These are phyloP conservation scores for Nemophila menziesii DNA, from an alignment of 257 asterid genomes.

Conservation along the genomic window DNA sequence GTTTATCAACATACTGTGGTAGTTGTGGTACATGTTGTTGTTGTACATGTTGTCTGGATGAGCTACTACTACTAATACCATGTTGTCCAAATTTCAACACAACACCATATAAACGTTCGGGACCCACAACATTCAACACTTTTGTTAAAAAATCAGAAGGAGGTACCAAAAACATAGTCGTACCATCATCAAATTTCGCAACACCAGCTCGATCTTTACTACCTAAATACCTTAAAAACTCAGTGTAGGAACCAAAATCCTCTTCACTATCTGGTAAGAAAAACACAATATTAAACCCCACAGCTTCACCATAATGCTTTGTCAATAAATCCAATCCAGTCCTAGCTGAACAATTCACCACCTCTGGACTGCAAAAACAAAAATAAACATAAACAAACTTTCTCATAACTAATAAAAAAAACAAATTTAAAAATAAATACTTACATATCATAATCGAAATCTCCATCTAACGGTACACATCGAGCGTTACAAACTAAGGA, in stretches of 20 bases:
- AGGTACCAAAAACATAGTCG: conserved; percentile 90
- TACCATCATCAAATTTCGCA: conserved; percentile 85
- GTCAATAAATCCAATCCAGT: conserved; percentile 85
- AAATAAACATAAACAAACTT: not conserved
- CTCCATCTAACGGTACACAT: conserved; percentile 75
- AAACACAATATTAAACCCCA: conserved; percentile 69
- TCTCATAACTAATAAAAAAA: not conserved
- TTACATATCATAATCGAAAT: conserved; percentile 58
- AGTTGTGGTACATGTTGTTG: conserved; percentile 24
- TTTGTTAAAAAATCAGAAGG: conserved; percentile 74
- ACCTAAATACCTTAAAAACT: conserved; percentile 74
- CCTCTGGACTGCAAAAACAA: conserved; percentile 54
- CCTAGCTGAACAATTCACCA: conserved; percentile 80
- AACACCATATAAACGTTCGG: conserved; percentile 92
- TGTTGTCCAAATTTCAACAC: conserved; percentile 63
- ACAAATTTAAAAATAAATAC: conserved; percentile 19
- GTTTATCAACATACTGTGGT: conserved; percentile 40
- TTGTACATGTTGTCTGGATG: conserved; percentile 17
- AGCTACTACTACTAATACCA: conserved; percentile 19
- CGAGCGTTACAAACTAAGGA: conserved; percentile 88
- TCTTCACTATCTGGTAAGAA: conserved; percentile 89
- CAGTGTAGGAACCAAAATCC: conserved; percentile 87
- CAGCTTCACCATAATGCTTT: conserved; percentile 78
- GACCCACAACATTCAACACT: conserved; percentile 74
- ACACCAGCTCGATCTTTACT: conserved; percentile 91